Evolutionary conservation across 2,329 filamentous ascomycete genomes (phyloP).

Genomic region (Nigrospora osmanthi): DNA sequence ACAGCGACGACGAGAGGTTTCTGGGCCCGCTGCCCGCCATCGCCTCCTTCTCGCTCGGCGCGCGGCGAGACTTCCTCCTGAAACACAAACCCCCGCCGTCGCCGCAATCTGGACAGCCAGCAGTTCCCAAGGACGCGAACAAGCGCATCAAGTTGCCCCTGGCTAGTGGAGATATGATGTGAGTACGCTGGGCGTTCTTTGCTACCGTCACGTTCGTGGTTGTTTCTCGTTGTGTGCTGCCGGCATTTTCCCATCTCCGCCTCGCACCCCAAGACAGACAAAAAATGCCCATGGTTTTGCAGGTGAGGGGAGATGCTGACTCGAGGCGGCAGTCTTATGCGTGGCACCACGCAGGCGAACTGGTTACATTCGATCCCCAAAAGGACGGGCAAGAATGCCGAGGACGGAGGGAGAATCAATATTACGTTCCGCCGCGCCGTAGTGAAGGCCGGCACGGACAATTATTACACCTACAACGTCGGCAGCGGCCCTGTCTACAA

Average conservation of each 20-base stretch:
- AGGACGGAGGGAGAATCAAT: slow-evolving; percentile 61
- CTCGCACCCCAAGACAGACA: too few species aligned
- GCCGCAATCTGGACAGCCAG: slow-evolving; percentile 6
- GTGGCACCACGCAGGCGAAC: slow-evolving; percentile 62
- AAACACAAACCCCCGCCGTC: slow-evolving; percentile 61
- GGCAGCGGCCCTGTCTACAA: slow-evolving; percentile 59
- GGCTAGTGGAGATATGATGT: slow-evolving; percentile 65
- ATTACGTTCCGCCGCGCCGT: slow-evolving; percentile 71
- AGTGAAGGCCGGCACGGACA: slow-evolving; percentile 66
- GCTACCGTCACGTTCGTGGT: too few species aligned
- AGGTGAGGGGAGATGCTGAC: too few species aligned
- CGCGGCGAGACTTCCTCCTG: slow-evolving; percentile 67
- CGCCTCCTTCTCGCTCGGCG: slow-evolving; percentile 67
- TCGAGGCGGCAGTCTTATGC: slow-evolving; percentile 46
- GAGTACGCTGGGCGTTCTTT: too few species aligned
- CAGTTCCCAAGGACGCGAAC: slow-evolving; percentile 19
- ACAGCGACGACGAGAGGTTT: slow-evolving; percentile 75
- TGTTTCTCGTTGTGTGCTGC: too few species aligned
- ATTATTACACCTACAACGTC: slow-evolving; percentile 81
- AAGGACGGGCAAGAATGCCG: slow-evolving; percentile 53
- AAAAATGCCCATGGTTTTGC: too few species aligned
- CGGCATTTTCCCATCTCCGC: too few species aligned
- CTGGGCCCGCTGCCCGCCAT: slow-evolving; percentile 63
- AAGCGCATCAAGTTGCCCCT: slow-evolving; percentile 45
- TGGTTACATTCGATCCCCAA: slow-evolving; percentile 79